Conservation (phyloP, 2,329 filamentous ascomycete genomes). For the Claviceps arundinis region DNA sequence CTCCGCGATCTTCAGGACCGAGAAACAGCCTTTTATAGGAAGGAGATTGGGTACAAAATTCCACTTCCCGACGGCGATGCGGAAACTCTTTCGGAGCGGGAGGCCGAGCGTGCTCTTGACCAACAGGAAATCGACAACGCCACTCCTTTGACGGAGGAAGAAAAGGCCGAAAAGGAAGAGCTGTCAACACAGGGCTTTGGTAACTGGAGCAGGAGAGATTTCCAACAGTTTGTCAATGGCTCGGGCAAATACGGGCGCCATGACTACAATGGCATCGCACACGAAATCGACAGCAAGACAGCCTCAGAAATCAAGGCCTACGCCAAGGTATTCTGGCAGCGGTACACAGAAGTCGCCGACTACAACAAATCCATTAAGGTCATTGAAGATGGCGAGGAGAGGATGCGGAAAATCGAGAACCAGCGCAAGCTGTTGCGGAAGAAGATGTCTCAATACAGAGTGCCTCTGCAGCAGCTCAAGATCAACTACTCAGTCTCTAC, state of each 20-base stretch:
- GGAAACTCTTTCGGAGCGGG: conserved; percentile 71
- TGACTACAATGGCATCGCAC: conserved; percentile 73
- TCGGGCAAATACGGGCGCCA: conserved; percentile 83
- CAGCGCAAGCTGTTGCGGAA: conserved; percentile 86
- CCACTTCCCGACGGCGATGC: conserved; percentile 80
- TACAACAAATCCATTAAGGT: conserved; percentile 79
- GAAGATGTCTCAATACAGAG: conserved; percentile 95
- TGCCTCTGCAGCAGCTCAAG: conserved; percentile 92
- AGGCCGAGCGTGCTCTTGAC: conserved; percentile 74
- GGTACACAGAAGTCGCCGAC: conserved; percentile 80
- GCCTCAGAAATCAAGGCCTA: conserved; percentile 78
- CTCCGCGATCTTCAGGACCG: conserved; percentile 86
- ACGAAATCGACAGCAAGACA: conserved; percentile 84
- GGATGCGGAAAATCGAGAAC: conserved; percentile 75
- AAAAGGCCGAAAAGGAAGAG: conserved; percentile 72
- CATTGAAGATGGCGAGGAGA: conserved; percentile 87
- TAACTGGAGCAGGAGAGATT: conserved; percentile 93
- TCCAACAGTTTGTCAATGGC: conserved; percentile 95
- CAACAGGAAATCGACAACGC: conserved; percentile 92
- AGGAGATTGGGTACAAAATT: conserved; percentile 92
- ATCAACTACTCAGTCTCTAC: conserved; percentile 98
- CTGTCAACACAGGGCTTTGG: conserved; percentile 78
- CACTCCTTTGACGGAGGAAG: conserved; percentile 74
- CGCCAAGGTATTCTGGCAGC: conserved; percentile 91
- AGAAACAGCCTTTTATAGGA: conserved; percentile 89